Evolutionary conservation across 768 basidiomycete species (phyloP).

Genomic region (Serendipita indica): DNA sequence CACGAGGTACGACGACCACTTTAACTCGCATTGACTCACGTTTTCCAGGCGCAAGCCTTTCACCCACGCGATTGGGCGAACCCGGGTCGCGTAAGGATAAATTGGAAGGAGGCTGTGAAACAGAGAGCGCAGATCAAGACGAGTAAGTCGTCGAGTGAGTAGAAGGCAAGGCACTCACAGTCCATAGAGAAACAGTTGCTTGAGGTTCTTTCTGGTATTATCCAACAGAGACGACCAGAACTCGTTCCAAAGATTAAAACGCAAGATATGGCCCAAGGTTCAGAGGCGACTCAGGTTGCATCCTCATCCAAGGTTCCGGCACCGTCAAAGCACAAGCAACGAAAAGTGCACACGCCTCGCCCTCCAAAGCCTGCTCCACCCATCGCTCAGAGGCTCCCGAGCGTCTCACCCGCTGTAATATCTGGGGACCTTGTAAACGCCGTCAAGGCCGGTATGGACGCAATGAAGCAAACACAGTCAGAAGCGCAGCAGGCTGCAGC

Average conservation of each 20-base stretch:
- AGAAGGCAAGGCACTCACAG: background rate
- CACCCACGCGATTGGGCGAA: constrained; percentile 99
- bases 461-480: constrained; percentile 35
- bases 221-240: constrained; percentile 61
- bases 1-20: constrained; percentile 50
- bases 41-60: constrained; percentile 19
- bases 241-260: constrained; percentile 15
- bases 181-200: constrained; percentile 60
- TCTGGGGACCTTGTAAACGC: constrained; percentile 69
- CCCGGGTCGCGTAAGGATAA: constrained; percentile 85
- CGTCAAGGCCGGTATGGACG: constrained; percentile 73
- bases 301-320: constrained; percentile 13
- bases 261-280: constrained; percentile 14
- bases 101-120: constrained; percentile 69
- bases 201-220: constrained; percentile 55
- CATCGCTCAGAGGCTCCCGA: constrained; percentile 56
- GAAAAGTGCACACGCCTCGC: constrained; percentile 36
- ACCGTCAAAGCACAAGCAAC: constrained; percentile 32
- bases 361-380: constrained; percentile 67
- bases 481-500: constrained; percentile 11
- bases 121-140: constrained; percentile 57
- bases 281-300: constrained; percentile 21
- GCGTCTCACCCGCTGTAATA: constrained; percentile 65
- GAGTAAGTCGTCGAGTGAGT: constrained; percentile 34
- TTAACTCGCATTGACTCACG: background rate